phyloP scores from a whole-genome alignment of 345 rosid species.

The Eucalyptus marginata region DNA sequence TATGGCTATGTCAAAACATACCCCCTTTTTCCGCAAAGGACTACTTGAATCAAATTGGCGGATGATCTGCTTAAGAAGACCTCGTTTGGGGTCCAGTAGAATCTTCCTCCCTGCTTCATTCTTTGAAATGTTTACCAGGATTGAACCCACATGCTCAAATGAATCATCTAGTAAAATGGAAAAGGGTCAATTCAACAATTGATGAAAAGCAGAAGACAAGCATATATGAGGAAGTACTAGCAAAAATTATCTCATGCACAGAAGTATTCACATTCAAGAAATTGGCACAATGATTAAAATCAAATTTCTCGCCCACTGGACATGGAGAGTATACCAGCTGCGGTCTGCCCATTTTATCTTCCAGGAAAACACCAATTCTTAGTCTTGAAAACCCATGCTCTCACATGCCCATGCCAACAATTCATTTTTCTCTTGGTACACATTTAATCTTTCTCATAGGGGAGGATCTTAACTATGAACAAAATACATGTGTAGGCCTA shows the following conservation, averaged over 20 bases:
- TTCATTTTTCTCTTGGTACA: not conserved
- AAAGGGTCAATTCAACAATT: not conserved
- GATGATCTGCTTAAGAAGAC: slow-evolving; percentile 72
- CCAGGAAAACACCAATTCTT: not conserved
- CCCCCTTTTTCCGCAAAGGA: slow-evolving; percentile 79
- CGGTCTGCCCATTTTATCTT: not conserved
- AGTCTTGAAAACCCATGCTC: not conserved
- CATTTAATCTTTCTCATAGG: not conserved
- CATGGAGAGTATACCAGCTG: not conserved
- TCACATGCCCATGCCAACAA: not conserved
- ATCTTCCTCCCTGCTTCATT: slow-evolving; percentile 69
- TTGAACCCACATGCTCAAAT: slow-evolving; percentile 88
- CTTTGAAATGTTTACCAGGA: slow-evolving; percentile 86
- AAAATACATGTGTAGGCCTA: not conserved
- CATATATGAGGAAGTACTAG: not conserved
- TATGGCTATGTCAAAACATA: slow-evolving; percentile 8
- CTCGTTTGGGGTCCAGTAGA: slow-evolving; percentile 69
- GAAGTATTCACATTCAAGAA: not conserved
- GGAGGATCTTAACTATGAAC: not conserved
- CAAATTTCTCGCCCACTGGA: not conserved
- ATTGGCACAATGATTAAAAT: not conserved
- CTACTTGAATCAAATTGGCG: slow-evolving; percentile 69
- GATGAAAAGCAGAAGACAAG: not conserved
- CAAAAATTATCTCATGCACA: not conserved
- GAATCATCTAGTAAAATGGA: slow-evolving; percentile 49